Base-by-base conservation (phyloP, 1,284 basidiomycete genomes). In the Calocybe gambosa region DNA sequence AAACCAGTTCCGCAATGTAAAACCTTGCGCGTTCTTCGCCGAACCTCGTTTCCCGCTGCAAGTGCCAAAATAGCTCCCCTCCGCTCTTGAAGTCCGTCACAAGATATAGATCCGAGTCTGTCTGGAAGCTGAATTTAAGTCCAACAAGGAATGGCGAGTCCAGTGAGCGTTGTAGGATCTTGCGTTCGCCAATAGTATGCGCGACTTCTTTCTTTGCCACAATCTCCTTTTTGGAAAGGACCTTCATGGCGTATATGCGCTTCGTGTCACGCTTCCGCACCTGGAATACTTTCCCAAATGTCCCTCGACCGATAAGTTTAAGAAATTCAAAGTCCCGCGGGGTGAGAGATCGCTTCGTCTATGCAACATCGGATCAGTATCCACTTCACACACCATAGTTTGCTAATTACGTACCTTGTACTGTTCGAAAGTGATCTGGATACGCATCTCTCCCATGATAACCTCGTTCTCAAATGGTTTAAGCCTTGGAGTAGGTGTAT, bases 211-310 rank as follows among this genome's bases (percentile, higher is more conserved):
- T 99, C 76, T 98, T 99, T 39, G 92, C 91, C 47, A 98, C 85
- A 59, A 99, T 99, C 67, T 99, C 96, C 70, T 92, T 93, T 74
- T 99, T 99, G 31, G 90, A 94, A 28, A 99, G 78, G 41, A 99
- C 91, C 65, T 99, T 99, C 95, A 99, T 99, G 45, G 96, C 96
- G 70, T 98, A 99, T 71, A 99, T 99, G 43, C 96, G 89, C 65
- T 92, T 89, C 37, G 96, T 99, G 71, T 99, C 95, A 64, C 78
- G 85, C 71, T 99, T 99, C 51, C 95, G 89, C 33, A 99, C 95
- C 68, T 99, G 96, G 76, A 98, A 99, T 18, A 99, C 95, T 42
- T 91, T 88, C n/a, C 96, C 96, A 64, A 99, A 99, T 0, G 96
- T 99, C 4, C 96, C 96, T 43, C 93, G 85, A 39, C 96, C 96